Percentiles rank a stretch among this genome's conserved stretches.
phyloP scores from a whole-genome alignment of 2,329 filamentous ascomycete species.

The Nothopassalora personata region DNA sequence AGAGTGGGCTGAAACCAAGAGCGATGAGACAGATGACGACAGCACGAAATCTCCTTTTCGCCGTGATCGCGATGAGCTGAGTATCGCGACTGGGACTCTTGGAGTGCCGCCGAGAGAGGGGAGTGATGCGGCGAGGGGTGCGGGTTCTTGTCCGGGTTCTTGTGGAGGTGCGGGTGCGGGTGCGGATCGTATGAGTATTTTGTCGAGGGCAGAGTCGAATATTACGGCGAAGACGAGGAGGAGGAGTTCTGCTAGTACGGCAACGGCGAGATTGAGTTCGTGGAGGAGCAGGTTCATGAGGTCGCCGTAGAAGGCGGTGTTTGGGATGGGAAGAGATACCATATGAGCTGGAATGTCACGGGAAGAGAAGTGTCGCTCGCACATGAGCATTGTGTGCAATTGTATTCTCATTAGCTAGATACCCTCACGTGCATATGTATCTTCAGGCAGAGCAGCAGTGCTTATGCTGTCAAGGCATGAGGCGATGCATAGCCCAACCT shows the following conservation, averaged over 20 bases:
- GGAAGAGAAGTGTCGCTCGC: background rate
- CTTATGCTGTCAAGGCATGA: background rate
- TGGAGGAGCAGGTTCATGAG: slow-evolving; percentile 16
- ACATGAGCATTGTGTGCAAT: background rate
- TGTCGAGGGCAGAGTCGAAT: slow-evolving; percentile 7
- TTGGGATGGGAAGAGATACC: background rate
- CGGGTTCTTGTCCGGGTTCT: slow-evolving; percentile 7
- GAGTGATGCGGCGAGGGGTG: slow-evolving; percentile 5
- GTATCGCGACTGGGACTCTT: slow-evolving; percentile 15
- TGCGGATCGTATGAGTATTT: slow-evolving; percentile 7
- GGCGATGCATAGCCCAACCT: background rate
- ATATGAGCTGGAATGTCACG: background rate
- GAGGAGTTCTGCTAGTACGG: slow-evolving; percentile 14
- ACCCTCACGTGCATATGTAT: background rate
- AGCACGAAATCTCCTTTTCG: slow-evolving; percentile 6
- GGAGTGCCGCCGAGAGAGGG: slow-evolving; percentile 9
- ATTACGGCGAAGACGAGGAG: slow-evolving; percentile 1
- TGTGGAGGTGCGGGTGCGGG: background rate
- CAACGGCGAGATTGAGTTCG: slow-evolving; percentile 16
- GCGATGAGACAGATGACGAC: slow-evolving; percentile 5
- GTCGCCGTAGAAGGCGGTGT: background rate
- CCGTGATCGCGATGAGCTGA: slow-evolving; percentile 9
- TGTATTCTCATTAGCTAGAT: background rate
- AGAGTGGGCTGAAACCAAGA: slow-evolving; percentile 20
- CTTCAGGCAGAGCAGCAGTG: background rate